phyloP scores from a whole-genome alignment of 805 yeast genomes.

The Kluyveromyces starmeri region DNA sequence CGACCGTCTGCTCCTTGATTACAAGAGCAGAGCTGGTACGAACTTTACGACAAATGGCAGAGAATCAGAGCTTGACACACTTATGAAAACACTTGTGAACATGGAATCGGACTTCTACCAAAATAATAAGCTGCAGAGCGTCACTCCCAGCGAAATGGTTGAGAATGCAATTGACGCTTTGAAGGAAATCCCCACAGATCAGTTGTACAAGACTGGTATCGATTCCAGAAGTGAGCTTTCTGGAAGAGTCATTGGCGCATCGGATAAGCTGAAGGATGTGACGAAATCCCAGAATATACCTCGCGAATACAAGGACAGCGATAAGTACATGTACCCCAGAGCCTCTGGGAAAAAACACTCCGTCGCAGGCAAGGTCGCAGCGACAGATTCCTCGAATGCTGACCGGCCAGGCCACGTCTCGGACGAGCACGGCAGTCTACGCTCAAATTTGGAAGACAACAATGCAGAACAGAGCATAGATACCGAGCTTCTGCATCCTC shows the following conservation, averaged over 20 bases:
- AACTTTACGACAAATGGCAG: not conserved
- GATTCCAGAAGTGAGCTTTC: too few relatives aligned
- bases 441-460: not conserved
- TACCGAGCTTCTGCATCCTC: not conserved
- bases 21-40: not conserved
- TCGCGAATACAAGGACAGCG: too few relatives aligned
- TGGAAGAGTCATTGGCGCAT: too few relatives aligned
- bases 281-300: not conserved
- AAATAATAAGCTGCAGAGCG: not conserved
- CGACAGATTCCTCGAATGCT: too few relatives aligned
- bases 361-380: too few relatives aligned
- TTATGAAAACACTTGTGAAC: conserved; percentile 1
- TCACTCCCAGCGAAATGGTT: not conserved
- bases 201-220: too few relatives aligned
- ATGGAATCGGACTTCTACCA: conserved; percentile 1
- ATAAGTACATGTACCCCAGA: too few relatives aligned
- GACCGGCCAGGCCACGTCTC: too few relatives aligned
- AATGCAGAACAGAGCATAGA: not conserved
- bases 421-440: too few relatives aligned
- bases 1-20: conserved; percentile 3
- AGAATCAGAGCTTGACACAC: conserved; percentile 3
- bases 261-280: not conserved
- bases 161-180: conserved; percentile 1
- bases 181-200: not conserved
- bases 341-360: too few relatives aligned